Evolutionary conservation across 106 monocot genomes (phyloP).

Genomic region (Posidonia australis): DNA sequence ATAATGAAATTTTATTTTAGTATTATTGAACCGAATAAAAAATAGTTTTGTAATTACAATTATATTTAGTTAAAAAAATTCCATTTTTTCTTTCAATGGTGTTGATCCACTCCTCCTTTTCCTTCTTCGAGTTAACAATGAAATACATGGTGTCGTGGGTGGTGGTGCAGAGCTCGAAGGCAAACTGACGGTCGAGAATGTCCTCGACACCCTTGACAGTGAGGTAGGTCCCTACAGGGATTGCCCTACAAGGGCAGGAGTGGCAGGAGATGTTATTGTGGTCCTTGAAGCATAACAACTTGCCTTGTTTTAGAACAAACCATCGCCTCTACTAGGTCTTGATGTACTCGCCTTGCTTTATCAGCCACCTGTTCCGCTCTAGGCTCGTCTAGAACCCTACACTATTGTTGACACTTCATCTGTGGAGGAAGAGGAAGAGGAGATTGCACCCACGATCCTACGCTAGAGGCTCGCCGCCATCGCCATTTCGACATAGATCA

Average conservation of each 20-base stretch:
- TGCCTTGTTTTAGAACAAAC: slow-evolving; percentile 31
- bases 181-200: slow-evolving; percentile 25
- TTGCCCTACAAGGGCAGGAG: slow-evolving; percentile 19
- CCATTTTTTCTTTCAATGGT: slow-evolving; percentile 31
- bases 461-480: background rate
- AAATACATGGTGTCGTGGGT: slow-evolving; percentile 20
- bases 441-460: background rate
- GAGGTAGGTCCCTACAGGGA: slow-evolving; percentile 30
- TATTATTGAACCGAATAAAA: no score
- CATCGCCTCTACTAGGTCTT: slow-evolving; percentile 26
- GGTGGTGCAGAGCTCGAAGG: slow-evolving; percentile 34
- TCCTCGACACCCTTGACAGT: slow-evolving; percentile 46
- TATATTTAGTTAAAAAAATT: no score
- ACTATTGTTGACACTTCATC: background rate
- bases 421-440: background rate
- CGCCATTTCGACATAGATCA: no score
- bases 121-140: slow-evolving; percentile 27
- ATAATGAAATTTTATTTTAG: no score
- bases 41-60: no score
- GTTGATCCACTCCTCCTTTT: no score
- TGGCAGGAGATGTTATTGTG: slow-evolving; percentile 5
- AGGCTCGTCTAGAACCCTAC: slow-evolving; percentile 26
- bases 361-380: slow-evolving; percentile 18
- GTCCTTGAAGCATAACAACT: slow-evolving; percentile 32
- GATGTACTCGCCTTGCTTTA: slow-evolving; percentile 32